Evolutionary conservation across 768 basidiomycete genomes (phyloP).

Genomic region (Austroboletus eburneus): DNA sequence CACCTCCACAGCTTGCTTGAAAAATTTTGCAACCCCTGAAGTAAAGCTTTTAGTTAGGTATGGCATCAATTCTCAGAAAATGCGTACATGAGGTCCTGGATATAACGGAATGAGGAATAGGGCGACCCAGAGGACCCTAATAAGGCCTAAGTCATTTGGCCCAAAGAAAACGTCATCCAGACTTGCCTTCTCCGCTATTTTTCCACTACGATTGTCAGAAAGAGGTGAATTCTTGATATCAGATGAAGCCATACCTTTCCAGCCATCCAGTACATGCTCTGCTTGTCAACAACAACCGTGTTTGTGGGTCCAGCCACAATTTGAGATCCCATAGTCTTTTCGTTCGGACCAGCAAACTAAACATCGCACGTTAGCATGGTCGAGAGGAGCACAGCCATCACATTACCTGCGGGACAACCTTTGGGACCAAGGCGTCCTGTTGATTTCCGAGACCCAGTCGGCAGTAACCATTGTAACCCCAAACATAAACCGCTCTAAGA

Average conservation of each 20-base stretch:
- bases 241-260: conserved; percentile 51
- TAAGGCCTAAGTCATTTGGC: conserved; percentile 6
- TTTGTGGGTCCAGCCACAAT: conserved; percentile 81
- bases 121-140: conserved; percentile 87
- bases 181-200: conserved; percentile 82
- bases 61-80: background rate
- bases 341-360: conserved; percentile 73
- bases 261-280: conserved; percentile 85
- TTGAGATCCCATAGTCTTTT: conserved; percentile 52
- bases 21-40: conserved; percentile 74
- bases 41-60: conserved; percentile 2
- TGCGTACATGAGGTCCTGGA: conserved; percentile 80
- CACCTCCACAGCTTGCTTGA: conserved; percentile 73
- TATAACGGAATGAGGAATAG: conserved; percentile 80
- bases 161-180: background rate
- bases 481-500: conserved; percentile 68
- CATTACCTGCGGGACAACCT: conserved; percentile 71
- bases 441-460: conserved; percentile 87
- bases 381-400: conserved; percentile 2
- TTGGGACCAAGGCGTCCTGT: conserved; percentile 75
- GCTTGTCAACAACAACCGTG: conserved; percentile 79
- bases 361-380: background rate
- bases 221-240: background rate
- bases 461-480: conserved; percentile 91
- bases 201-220: conserved; percentile 65